Evolutionary conservation across 106 monocot genomes (phyloP).

Genomic region (Gastrodia elata): DNA sequence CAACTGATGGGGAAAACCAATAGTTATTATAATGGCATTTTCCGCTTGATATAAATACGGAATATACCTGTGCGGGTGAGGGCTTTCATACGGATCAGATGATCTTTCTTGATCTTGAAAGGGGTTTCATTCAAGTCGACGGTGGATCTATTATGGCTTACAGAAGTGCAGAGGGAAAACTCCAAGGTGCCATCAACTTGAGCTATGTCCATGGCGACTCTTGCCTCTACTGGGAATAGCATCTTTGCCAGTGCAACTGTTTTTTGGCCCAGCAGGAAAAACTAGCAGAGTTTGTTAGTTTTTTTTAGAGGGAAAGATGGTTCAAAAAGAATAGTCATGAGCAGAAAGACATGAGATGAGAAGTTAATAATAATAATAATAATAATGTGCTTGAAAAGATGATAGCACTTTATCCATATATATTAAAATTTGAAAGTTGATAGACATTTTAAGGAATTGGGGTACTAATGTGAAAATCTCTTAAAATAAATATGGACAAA

Average conservation of each 20-base stretch:
- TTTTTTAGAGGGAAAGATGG: not conserved
- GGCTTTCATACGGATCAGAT: conserved; percentile 51
- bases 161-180: conserved; percentile 31
- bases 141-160: conserved; percentile 14
- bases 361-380: too few relatives aligned
- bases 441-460: too few relatives aligned
- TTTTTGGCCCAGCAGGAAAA: not conserved
- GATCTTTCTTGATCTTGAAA: conserved; percentile 57
- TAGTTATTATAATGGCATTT: not conserved
- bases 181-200: conserved; percentile 89
- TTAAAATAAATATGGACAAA: too few relatives aligned
- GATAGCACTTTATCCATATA: too few relatives aligned
- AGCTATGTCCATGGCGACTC: conserved; percentile 75
- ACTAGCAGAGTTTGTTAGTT: not conserved
- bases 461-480: too few relatives aligned
- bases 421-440: too few relatives aligned
- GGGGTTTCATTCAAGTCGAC: conserved; percentile 65
- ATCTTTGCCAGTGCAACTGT: conserved; percentile 74
- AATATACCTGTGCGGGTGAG: conserved; percentile 65
- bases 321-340: not conserved
- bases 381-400: too few relatives aligned
- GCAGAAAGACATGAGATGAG: too few relatives aligned
- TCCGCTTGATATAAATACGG: not conserved
- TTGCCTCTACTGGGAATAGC: conserved; percentile 78
- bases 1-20: conserved; percentile 28